Evolutionary conservation across 2,329 filamentous ascomycete species (phyloP).

Genomic region (Paecilomyces niveus): DNA sequence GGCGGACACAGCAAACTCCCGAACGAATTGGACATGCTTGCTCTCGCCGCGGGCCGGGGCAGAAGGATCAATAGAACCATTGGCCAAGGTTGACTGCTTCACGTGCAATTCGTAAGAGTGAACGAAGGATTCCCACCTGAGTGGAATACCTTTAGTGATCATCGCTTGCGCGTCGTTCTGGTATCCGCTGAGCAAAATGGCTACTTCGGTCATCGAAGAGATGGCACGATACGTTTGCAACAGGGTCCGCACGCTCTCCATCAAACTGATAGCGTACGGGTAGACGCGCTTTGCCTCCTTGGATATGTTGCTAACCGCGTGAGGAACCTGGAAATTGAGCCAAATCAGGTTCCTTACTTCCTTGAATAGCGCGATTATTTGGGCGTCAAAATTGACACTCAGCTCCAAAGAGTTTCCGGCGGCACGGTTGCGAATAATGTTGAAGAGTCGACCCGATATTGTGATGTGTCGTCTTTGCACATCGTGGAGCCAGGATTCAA

Average conservation of each 20-base stretch:
- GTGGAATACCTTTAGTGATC: constrained; percentile 76
- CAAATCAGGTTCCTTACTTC: constrained; percentile 94
- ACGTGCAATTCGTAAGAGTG: constrained; percentile 91
- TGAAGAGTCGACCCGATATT: constrained; percentile 87
- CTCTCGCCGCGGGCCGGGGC: constrained; percentile 62
- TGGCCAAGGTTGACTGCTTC: constrained; percentile 54
- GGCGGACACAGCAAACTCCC: constrained; percentile 82
- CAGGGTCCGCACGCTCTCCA: constrained; percentile 96
- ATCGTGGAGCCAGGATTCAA: constrained; percentile 90
- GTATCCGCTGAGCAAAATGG: constrained; percentile 82
- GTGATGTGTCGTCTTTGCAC: constrained; percentile 82
- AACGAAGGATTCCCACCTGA: constrained; percentile 97
- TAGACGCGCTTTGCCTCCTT: constrained; percentile 99
- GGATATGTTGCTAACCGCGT: constrained; percentile 88
- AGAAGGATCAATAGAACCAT: constrained; percentile 53
- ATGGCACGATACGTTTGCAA: constrained; percentile 83
- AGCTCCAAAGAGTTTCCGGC: constrained; percentile 84
- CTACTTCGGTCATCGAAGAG: constrained; percentile 75
- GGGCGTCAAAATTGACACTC: constrained; percentile 90
- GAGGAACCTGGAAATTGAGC: constrained; percentile 90
- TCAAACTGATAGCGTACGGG: constrained; percentile 92
- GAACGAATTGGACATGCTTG: constrained; percentile 93
- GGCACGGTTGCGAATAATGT: constrained; percentile 80
- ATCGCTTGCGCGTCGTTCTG: constrained; percentile 81
- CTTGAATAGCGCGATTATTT: constrained; percentile 97